Evolutionary conservation across 2,329 filamentous ascomycete species (phyloP).

Genomic region (Coniochaeta sp.): DNA sequence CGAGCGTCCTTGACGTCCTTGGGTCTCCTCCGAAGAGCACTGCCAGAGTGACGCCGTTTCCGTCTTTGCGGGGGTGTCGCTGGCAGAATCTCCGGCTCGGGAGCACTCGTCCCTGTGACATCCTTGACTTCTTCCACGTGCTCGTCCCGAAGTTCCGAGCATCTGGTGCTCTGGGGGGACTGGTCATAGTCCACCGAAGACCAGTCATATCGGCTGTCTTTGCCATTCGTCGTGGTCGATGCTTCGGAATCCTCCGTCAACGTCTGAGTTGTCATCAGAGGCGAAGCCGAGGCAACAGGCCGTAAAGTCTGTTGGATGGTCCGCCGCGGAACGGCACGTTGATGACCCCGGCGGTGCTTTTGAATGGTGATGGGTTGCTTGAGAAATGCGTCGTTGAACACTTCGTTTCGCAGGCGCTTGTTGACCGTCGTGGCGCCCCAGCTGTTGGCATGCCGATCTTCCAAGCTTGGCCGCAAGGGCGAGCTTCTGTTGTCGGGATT

Average conservation of each 20-base stretch:
- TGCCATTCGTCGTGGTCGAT: too few relatives aligned
- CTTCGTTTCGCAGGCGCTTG: constrained; percentile 77
- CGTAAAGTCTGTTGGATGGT: constrained; percentile 41
- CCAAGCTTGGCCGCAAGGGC: constrained; percentile 32
- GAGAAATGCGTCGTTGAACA: constrained; percentile 85
- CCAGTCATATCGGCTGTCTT: not conserved
- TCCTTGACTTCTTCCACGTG: constrained; percentile 38
- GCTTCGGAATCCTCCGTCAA: not conserved
- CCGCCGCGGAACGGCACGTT: constrained; percentile 36
- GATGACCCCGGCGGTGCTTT: constrained; percentile 62
- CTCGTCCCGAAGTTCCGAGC: constrained; percentile 17
- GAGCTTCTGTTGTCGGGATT: constrained; percentile 1
- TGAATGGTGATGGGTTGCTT: constrained; percentile 78
- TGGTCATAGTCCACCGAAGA: not conserved
- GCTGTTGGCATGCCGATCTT: constrained; percentile 53
- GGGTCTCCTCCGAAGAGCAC: constrained; percentile 69
- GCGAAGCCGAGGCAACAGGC: constrained; percentile 12
- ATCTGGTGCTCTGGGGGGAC: constrained; percentile 6
- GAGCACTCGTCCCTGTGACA: constrained; percentile 57
- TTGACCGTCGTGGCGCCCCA: constrained; percentile 95
- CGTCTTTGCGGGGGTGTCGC: constrained; percentile 35
- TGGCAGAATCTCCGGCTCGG: constrained; percentile 49
- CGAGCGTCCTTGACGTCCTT: constrained; percentile 62
- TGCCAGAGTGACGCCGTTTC: constrained; percentile 78
- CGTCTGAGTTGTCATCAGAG: not conserved